phyloP scores from a whole-genome alignment of 2,329 filamentous ascomycete genomes.

The Phyllosticta citribraziliensis region DNA sequence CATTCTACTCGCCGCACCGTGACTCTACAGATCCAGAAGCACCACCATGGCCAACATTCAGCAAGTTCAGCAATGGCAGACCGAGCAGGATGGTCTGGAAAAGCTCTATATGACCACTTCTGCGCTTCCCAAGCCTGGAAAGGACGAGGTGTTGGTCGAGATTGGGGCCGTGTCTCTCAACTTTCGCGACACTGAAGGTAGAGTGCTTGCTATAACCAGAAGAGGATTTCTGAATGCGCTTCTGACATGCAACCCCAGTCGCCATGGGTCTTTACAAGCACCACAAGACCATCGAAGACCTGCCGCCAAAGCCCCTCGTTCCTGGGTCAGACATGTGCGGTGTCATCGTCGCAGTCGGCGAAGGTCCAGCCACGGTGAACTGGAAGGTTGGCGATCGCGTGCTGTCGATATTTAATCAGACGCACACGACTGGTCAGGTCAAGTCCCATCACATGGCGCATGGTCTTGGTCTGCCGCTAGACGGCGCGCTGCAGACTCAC shows the following conservation, averaged over 20 bases:
- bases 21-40: not conserved
- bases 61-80: constrained; percentile 33
- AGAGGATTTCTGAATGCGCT: not conserved
- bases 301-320: constrained; percentile 38
- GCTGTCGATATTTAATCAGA: constrained; percentile 51
- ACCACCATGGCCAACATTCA: constrained; percentile 11
- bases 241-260: constrained; percentile 33
- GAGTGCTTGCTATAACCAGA: not conserved
- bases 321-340: constrained; percentile 65
- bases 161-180: constrained; percentile 45
- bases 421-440: constrained; percentile 50
- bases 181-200: constrained; percentile 42
- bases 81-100: constrained; percentile 33
- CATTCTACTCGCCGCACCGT: not conserved
- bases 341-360: constrained; percentile 42
- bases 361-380: constrained; percentile 29
- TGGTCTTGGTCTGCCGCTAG: constrained; percentile 52
- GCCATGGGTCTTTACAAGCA: constrained; percentile 58
- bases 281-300: constrained; percentile 43
- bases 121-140: not conserved
- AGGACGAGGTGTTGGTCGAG: constrained; percentile 41
- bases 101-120: constrained; percentile 19
- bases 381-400: constrained; percentile 56
- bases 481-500: constrained; percentile 49
- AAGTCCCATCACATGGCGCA: constrained; percentile 44